Base-by-base conservation (phyloP, 306 rosid genomes). In the Sphenostylis stenocarpa region DNA sequence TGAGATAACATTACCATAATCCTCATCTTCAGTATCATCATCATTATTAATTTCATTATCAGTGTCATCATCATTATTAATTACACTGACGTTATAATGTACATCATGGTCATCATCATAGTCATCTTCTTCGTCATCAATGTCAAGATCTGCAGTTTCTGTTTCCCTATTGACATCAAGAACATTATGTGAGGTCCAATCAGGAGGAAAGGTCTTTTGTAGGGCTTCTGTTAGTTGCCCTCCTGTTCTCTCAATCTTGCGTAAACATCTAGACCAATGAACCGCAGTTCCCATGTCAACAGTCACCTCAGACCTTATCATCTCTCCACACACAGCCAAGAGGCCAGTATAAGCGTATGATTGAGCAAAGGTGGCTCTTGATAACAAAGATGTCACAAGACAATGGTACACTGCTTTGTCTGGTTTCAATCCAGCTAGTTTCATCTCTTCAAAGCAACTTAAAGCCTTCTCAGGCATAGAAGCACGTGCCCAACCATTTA, bases 201-300 rank as follows among this genome's bases (percentile, higher is more conserved):
- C 95, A 19, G 99, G 97, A 13, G 99, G 97, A 78, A 95, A 95
- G 76, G 97, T 95, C 83, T 86, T 95, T 74, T 95, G 97, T 79
- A 95, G 77, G 75, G 91, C 88, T 85, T 90, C 92, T 16, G 97
- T 95, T 11, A 92, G 91, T 81, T 95, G 91, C 39, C 98, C 97
- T 5, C 98, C 98, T 0, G 88, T 77, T 74, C 94, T 84, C 83
- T 95, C 99, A 45, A 95, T 95, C 84, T 86, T 90, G 72, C 89
- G 78, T 36, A 95, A 82, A 80, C 92, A 88, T 86, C 80, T 92
- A 1, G 97, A 92, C 99, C 99, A 95, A 83, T 95, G 88, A 61
- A 95, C 96, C 10, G 97, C 99, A 81, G 97, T 95, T 69, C 97
- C 99, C 97, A 95, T 92, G 78, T 95, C 99, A n/a, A 95, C 62